A percentile compares a stretch with the other conserved stretches of the same genome.
Conservation (phyloP, 257 asterid genomes). For the Fraxinus excelsior region DNA sequence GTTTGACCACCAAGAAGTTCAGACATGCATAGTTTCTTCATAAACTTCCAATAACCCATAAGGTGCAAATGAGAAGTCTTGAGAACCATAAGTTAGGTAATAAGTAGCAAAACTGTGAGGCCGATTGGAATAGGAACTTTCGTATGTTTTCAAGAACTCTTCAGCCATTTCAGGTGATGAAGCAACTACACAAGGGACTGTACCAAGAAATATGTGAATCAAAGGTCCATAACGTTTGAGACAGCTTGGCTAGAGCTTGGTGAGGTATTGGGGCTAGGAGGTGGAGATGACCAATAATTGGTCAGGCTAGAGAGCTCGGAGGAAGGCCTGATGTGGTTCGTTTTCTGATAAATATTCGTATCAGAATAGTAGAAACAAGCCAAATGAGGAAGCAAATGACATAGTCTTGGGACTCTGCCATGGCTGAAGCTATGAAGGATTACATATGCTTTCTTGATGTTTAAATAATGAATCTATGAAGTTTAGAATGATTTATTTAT, state of each 20-base stretch:
- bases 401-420: slow-evolving; percentile 45
- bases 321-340: slow-evolving; percentile 37
- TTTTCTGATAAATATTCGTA: slow-evolving; percentile 30
- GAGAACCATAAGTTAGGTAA: slow-evolving; percentile 65
- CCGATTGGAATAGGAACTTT: slow-evolving; percentile 48
- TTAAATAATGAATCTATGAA: neutral
- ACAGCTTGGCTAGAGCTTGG: slow-evolving; percentile 67
- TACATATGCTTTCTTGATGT: slow-evolving; percentile 2
- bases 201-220: slow-evolving; percentile 58
- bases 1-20: slow-evolving; percentile 69
- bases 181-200: slow-evolving; percentile 61
- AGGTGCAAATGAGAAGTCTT: slow-evolving; percentile 72
- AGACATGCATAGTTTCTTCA: slow-evolving; percentile 77
- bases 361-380: slow-evolving; percentile 42
- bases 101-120: slow-evolving; percentile 54
- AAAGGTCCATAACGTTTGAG: slow-evolving; percentile 53
- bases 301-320: slow-evolving; percentile 61
- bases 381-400: slow-evolving; percentile 41
- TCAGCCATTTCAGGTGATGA: slow-evolving; percentile 66
- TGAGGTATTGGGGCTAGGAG: slow-evolving; percentile 77
- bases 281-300: slow-evolving; percentile 77
- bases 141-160: slow-evolving; percentile 67
- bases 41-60: slow-evolving; percentile 78
- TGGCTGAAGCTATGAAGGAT: slow-evolving; percentile 18
- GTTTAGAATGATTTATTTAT: neutral